Evolutionary conservation across 208 protist genomes (phyloP).

Genomic region (Leishmania tarentolae): DNA sequence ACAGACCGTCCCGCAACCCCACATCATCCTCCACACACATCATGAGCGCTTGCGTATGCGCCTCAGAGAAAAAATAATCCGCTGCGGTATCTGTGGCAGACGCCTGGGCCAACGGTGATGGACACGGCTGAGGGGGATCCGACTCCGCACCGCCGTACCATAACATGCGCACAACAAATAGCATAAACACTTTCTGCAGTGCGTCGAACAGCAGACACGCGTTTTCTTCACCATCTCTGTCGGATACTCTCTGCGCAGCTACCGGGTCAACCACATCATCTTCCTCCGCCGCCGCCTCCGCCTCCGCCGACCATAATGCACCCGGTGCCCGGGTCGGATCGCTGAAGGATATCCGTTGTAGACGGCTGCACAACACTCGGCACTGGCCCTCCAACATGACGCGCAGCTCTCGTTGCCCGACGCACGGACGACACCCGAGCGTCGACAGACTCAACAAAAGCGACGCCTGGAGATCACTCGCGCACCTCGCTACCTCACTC

Average conservation of each 20-base stretch:
- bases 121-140: neutral
- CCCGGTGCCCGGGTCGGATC: neutral
- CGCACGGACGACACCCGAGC: slow-evolving; percentile 4
- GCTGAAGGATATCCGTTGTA: neutral
- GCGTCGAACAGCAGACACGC: neutral
- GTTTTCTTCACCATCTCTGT: neutral
- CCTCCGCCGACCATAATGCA: neutral
- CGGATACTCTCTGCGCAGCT: neutral
- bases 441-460: slow-evolving; percentile 11
- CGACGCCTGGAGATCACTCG: neutral
- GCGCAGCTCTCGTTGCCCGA: neutral
- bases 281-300: neutral
- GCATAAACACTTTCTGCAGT: neutral
- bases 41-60: neutral
- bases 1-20: slow-evolving; percentile 8
- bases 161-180: neutral
- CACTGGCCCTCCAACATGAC: neutral
- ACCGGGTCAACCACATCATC: neutral
- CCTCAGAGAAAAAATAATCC: neutral
- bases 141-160: neutral
- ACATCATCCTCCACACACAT: neutral
- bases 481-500: slow-evolving; percentile 1
- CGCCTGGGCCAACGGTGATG: neutral
- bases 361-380: neutral
- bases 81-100: neutral